phyloP scores from a whole-genome alignment of 345 rosid genomes.

The Murraya paniculata region DNA sequence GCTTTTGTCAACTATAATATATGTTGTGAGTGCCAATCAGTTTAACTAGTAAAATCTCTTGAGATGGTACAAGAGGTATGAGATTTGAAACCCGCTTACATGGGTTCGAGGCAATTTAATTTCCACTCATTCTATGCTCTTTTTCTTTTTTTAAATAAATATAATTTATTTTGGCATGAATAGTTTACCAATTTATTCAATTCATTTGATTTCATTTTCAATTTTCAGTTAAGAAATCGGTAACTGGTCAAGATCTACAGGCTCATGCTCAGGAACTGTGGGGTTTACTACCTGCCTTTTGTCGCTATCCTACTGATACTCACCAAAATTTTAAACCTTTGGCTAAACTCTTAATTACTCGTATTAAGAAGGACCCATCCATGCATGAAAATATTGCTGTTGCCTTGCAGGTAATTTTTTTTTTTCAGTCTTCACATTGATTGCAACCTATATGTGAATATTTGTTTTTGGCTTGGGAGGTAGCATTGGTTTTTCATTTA shows the following conservation, averaged over 20 bases:
- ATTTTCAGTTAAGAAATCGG: constrained; percentile 58
- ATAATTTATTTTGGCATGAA: neutral
- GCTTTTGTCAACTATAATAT: neutral
- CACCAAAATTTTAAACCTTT: constrained; percentile 47
- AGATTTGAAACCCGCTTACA: neutral
- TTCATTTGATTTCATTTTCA: constrained; percentile 1
- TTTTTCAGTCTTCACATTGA: neutral
- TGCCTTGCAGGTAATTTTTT: constrained; percentile 66
- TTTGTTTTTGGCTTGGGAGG: neutral
- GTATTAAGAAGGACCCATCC: constrained; percentile 53
- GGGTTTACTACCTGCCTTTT: constrained; percentile 79
- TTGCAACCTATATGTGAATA: neutral
- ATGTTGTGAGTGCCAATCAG: neutral
- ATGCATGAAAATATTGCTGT: constrained; percentile 67
- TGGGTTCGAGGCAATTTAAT: neutral
- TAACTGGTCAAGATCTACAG: constrained; percentile 53
- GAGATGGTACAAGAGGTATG: too few species aligned
- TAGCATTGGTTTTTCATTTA: neutral
- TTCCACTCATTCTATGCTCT: neutral
- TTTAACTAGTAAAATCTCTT: too few species aligned
- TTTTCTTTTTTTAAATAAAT: neutral
- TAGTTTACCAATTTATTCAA: constrained; percentile 5
- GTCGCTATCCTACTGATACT: constrained; percentile 69
- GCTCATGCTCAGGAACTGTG: constrained; percentile 63
- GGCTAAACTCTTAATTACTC: constrained; percentile 54